Base-by-base conservation (phyloP, 2,329 filamentous ascomycete genomes). In the Paraconiothyrium brasiliense region DNA sequence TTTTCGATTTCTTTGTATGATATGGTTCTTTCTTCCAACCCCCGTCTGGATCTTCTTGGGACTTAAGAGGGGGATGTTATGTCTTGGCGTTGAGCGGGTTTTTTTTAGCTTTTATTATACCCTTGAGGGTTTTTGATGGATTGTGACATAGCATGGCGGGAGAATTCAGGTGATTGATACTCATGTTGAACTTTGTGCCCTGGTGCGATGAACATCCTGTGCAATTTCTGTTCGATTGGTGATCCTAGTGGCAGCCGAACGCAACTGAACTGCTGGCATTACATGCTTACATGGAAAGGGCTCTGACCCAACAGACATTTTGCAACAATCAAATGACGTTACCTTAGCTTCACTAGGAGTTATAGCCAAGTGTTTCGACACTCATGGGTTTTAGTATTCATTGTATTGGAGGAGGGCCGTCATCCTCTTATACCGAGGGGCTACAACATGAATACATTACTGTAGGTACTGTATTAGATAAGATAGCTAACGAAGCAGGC, bases 91-190 rank as follows among this genome's bases (percentile, higher is more conserved):
- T 60, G 49, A 46, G 59, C 27, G 58, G 58, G 44, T 47, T 54
- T 64, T 46, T 46, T 22, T n/a, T 50, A 55, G 41, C 52, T 64
- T 62, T 63, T 63, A 66, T 62, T 71, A 71, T 73, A 72, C 71
- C 70, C 68, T 71, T 69, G 66, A 65, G 66, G 67, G 62, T 66
- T 60, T 30, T 39, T 35, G 32, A 54, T 27, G 16, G 34, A 1
- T 30, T 20, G 34, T 35, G 22, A 44, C 16, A 27, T 47, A 47
- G 54, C 32, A 47, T 56, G 32, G 13, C 6, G 30, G 43, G 27
- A 46, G 39, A 47, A 56, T 47, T 14, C n/a, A 56, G 24, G 54
- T 48, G 13, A 27, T 56, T 56, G 41, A 37, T 5, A 22, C 22
- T 47, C 27, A 24, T 27, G 10, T 24, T 41, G 7, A 30, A 22